Evolutionary conservation across 2,329 filamentous ascomycete species (phyloP).

Genomic region (Metarhizium humberi): DNA sequence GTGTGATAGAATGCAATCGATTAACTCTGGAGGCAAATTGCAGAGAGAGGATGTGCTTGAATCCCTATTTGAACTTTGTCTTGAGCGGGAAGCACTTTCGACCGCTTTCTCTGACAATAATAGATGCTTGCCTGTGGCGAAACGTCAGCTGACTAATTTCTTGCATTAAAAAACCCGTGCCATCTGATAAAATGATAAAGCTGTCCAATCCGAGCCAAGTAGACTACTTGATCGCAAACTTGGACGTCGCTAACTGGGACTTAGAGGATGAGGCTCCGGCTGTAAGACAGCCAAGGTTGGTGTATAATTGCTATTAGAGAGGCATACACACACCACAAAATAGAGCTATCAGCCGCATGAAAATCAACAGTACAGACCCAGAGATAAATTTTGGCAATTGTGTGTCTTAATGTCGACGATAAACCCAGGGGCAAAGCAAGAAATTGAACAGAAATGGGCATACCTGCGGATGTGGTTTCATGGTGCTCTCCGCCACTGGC

Average conservation of each 20-base stretch:
- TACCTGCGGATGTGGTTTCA: neutral
- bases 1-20: conserved; percentile 60
- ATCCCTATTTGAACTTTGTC: neutral
- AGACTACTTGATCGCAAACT: too few species aligned
- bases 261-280: too few species aligned
- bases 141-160: neutral
- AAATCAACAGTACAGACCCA: neutral
- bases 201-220: too few species aligned
- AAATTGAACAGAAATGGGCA: neutral
- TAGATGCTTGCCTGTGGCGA: neutral
- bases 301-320: too few species aligned
- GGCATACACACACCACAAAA: too few species aligned
- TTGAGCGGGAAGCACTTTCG: neutral
- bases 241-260: too few species aligned
- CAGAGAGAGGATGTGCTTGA: conserved; percentile 28
- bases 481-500: neutral
- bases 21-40: conserved; percentile 62
- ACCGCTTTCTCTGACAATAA: neutral
- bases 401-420: neutral
- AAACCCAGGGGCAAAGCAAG: neutral
- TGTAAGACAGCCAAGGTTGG: too few species aligned
- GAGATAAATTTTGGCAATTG: neutral
- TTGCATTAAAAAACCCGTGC: neutral
- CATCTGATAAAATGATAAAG: neutral
- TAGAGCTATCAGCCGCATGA: neutral